Evolutionary conservation across 2,329 filamentous ascomycete species (phyloP).

Genomic region (Sporothrix phasma): DNA sequence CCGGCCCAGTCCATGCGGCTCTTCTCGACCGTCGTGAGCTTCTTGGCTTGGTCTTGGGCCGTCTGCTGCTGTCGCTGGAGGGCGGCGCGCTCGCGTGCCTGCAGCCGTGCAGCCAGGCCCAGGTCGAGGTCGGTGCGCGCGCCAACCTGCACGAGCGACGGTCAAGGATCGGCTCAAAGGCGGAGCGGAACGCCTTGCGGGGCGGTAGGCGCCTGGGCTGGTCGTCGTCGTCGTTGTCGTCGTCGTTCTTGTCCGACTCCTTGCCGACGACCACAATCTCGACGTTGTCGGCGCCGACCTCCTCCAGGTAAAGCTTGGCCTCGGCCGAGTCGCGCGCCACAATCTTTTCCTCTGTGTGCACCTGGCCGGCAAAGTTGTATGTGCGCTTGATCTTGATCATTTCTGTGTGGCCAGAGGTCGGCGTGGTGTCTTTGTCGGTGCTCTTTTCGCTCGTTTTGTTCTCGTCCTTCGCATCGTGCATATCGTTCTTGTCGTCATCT

Average conservation of each 20-base stretch:
- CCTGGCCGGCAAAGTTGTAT: slow-evolving; percentile 65
- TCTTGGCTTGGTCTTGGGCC: slow-evolving; percentile 42
- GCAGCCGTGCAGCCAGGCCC: slow-evolving; percentile 39
- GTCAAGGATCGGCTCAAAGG: slow-evolving; percentile 48
- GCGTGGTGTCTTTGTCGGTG: slow-evolving; percentile 22
- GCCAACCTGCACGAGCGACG: slow-evolving; percentile 42
- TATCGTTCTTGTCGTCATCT: not conserved
- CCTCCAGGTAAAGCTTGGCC: slow-evolving; percentile 52
- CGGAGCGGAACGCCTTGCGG: slow-evolving; percentile 49
- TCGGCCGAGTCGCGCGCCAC: slow-evolving; percentile 56
- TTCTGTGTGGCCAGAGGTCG: slow-evolving; percentile 15
- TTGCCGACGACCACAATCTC: slow-evolving; percentile 23
- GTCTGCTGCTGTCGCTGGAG: slow-evolving; percentile 2
- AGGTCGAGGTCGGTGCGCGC: slow-evolving; percentile 48
- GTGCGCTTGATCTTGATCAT: slow-evolving; percentile 58
- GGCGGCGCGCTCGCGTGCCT: slow-evolving; percentile 32
- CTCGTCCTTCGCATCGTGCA: not conserved
- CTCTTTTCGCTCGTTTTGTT: not conserved
- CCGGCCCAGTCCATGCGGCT: slow-evolving; percentile 65
- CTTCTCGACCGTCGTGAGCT: slow-evolving; percentile 62
- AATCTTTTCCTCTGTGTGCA: slow-evolving; percentile 61
- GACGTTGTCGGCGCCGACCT: slow-evolving; percentile 29
- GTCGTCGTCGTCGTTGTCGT: slow-evolving; percentile 23
- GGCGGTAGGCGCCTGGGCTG: slow-evolving; percentile 36
- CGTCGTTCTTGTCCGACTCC: slow-evolving; percentile 20